Base-by-base conservation (phyloP, 1,139 yeast genomes). In the Hyphopichia wangnamkhiaoensis region DNA sequence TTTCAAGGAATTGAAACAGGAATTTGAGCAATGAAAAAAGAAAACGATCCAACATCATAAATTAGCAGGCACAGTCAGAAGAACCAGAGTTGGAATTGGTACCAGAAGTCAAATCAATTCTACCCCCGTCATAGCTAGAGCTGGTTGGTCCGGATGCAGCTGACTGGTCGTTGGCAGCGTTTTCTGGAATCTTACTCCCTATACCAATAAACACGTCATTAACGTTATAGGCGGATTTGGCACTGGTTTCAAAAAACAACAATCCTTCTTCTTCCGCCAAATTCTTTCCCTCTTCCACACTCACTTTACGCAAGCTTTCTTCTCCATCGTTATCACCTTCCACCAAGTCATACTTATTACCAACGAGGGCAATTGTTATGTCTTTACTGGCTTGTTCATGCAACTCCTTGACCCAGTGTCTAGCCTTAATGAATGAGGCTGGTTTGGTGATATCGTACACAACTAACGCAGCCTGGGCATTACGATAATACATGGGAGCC, bases 401-500 rank as follows among this genome's bases (percentile, higher is more conserved):
- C 51, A 93, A 75, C 61, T 93, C 98, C 57, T 89, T 89, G 43
- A 93, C 97, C 98, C 98, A 93, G 64, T 91, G 97, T 54, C 98
- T 84, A n/a, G 98, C 98, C 64, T 93, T 91, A 56, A 93, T 87
- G 55, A 93, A 91, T 16, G 95, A 85, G n/a, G 96, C 95, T 2
- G 98, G 97, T 60, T 93, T 93, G 34, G 98, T 91, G 48, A 93
- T 81, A 58, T 93, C 98, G 59, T 93, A 93, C 8, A 93, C 98
- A 9, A 93, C 97, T 48, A 93, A 71, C 0, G 98, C 98, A 27
- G 96, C 95, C 63, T 93, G 98, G n/a, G 98, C 98, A 57, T 93
- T 93, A 59, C 98, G 80, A 70, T 93, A 93, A 65, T 93, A 93
- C 95, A 93, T 87, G 19, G 98, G 98, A 1, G 98, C 98, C 58